Evolutionary conservation across 768 basidiomycete genomes (phyloP).

Genomic region (Serendipita sp.): DNA sequence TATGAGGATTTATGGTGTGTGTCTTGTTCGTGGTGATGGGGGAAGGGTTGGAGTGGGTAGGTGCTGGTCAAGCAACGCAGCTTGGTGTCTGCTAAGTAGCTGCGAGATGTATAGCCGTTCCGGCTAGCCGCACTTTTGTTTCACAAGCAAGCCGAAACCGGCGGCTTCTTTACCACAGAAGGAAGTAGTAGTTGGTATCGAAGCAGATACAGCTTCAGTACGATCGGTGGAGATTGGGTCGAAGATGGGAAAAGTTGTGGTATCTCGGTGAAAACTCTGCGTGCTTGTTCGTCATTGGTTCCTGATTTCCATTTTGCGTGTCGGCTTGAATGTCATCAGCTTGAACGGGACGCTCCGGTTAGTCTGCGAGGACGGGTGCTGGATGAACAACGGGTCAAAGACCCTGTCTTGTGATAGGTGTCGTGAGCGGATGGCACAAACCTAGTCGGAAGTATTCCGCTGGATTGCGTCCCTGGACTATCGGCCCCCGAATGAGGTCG

Average conservation of each 20-base stretch:
- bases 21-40: slow-evolving; percentile 11
- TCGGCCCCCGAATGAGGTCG: not conserved
- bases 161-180: slow-evolving; percentile 1
- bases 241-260: not conserved
- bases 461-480: slow-evolving; percentile 3
- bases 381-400: not conserved
- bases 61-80: slow-evolving; percentile 7
- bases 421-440: not conserved
- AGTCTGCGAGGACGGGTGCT: not conserved
- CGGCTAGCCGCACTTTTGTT: not conserved
- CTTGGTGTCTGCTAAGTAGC: not conserved
- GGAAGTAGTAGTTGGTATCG: slow-evolving; percentile 3
- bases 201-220: not conserved
- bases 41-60: slow-evolving; percentile 14
- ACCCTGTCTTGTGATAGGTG: not conserved
- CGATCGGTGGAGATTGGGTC: not conserved
- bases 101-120: not conserved
- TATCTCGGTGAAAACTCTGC: not conserved
- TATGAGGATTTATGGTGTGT: slow-evolving; percentile 9
- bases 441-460: slow-evolving; percentile 2
- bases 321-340: not conserved
- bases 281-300: not conserved
- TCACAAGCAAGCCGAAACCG: not conserved
- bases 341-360: not conserved
- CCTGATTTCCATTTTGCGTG: slow-evolving; percentile 1